These are phyloP conservation scores for Alternaria ethzedia DNA, from an alignment of 2,329 filamentous ascomycete species.

Conservation along the genomic window DNA sequence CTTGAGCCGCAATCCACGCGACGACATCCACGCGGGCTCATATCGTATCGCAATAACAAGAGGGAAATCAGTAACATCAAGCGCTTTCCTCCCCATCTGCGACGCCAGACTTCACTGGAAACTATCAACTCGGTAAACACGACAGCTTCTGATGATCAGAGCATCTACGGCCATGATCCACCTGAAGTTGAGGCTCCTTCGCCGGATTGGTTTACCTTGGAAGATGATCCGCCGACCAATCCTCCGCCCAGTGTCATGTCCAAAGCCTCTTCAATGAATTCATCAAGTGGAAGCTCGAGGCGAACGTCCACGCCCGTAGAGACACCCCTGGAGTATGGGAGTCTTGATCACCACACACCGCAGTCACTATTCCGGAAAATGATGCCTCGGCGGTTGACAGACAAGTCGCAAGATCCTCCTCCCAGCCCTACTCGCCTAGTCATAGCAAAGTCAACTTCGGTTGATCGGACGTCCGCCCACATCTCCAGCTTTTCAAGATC, in stretches of 20 bases:
- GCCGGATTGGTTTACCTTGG: slow-evolving; percentile 20
- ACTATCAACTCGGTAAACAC: slow-evolving; percentile 42
- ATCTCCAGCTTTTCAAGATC: slow-evolving; percentile 31
- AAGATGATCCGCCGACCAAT: slow-evolving; percentile 11
- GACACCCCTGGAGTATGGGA: slow-evolving; percentile 14
- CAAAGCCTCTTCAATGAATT: slow-evolving; percentile 7
- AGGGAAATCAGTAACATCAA: slow-evolving; percentile 19
- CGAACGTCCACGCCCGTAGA: slow-evolving; percentile 17
- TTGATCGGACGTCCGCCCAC: slow-evolving; percentile 44
- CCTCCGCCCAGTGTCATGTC: slow-evolving; percentile 19
- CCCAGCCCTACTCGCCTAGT: slow-evolving; percentile 24
- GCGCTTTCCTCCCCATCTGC: slow-evolving; percentile 28
- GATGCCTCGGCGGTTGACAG: slow-evolving; percentile 18
- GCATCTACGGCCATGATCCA: slow-evolving; percentile 22
- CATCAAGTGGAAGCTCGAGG: slow-evolving; percentile 17
- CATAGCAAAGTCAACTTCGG: slow-evolving; percentile 42
- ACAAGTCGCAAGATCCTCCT: slow-evolving; percentile 18
- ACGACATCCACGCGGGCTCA: slow-evolving; percentile 19
- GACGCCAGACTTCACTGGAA: slow-evolving; percentile 38
- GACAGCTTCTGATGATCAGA: slow-evolving; percentile 17
- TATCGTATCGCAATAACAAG: slow-evolving; percentile 29
- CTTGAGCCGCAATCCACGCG: slow-evolving; percentile 16
- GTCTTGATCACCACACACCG: slow-evolving; percentile 21
- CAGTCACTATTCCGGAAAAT: slow-evolving; percentile 30
- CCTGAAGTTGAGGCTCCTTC: slow-evolving; percentile 20